A percentile compares a stretch with the other conserved stretches of the same genome.
phyloP scores from a whole-genome alignment of 768 basidiomycete species.

The Bullera alba region DNA sequence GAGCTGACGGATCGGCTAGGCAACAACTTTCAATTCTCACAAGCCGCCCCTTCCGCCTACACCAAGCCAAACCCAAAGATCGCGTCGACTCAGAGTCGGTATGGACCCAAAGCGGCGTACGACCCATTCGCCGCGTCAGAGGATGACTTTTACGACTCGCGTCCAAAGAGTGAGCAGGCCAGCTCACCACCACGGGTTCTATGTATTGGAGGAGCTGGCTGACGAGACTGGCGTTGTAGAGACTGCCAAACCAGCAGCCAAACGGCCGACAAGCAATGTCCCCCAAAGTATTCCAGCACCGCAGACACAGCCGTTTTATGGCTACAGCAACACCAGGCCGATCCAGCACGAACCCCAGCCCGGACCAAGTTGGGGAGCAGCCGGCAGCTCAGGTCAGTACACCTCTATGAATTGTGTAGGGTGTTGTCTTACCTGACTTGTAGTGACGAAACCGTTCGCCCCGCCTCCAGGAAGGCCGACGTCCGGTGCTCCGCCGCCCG shows the following conservation, averaged over 20 bases:
- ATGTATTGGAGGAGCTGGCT: no score
- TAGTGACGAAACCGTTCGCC: constrained; percentile 10
- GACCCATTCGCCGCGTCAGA: constrained; percentile 44
- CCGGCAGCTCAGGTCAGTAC: neutral
- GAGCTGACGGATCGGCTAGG: constrained; percentile 8
- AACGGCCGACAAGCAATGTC: no score
- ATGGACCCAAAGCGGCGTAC: constrained; percentile 24
- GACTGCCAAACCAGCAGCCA: no score
- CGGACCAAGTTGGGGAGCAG: neutral
- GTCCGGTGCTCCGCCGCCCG: constrained; percentile 4
- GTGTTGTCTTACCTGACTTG: neutral
- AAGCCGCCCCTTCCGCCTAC: constrained; percentile 5
- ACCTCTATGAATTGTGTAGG: neutral
- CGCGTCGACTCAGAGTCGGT: constrained; percentile 33
- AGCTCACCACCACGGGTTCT: no score
- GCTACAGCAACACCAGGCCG: neutral
- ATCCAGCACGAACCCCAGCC: neutral
- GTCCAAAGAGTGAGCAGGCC: constrained; percentile 5
- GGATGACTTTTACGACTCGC: constrained; percentile 41
- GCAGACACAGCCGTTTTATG: no score
- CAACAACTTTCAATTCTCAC: constrained; percentile 41
- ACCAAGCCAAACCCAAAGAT: constrained; percentile 12
- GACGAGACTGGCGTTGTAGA: no score
- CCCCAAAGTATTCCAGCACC: no score
- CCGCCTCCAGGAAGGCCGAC: constrained; percentile 5